A percentile compares a stretch with the other conserved stretches of the same genome.
Conservation (phyloP, 106 monocot genomes). For the Dendrobium catenatum region DNA sequence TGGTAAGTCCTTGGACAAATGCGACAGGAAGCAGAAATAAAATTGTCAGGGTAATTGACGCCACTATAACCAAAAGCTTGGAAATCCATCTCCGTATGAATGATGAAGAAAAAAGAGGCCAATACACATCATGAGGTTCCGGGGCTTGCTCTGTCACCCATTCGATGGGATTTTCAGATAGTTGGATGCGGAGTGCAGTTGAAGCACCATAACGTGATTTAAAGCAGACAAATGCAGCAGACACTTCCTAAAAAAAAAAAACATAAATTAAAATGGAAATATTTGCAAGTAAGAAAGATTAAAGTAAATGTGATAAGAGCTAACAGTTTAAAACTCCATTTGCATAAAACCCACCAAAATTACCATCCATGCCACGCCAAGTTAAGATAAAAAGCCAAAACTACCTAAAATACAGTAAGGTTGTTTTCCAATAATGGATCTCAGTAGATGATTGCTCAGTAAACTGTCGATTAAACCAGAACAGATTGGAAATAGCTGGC, state of each 20-base stretch:
- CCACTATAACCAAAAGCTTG: slow-evolving; percentile 65
- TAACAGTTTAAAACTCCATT: not conserved
- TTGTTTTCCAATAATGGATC: not conserved
- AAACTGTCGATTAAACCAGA: no score
- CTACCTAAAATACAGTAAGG: not conserved
- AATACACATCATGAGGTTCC: slow-evolving; percentile 91
- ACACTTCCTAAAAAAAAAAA: slow-evolving; percentile 53
- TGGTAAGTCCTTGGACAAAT: slow-evolving; percentile 89
- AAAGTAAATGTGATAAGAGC: not conserved
- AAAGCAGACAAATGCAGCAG: slow-evolving; percentile 95
- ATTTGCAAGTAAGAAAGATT: not conserved
- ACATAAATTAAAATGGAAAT: slow-evolving; percentile 5
- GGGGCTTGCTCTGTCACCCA: slow-evolving; percentile 95
- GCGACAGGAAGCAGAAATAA: slow-evolving; percentile 72
- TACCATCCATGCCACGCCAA: not conserved
- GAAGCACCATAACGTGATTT: slow-evolving; percentile 82
- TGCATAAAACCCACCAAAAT: not conserved
- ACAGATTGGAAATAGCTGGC: not conserved
- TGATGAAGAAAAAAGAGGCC: slow-evolving; percentile 91
- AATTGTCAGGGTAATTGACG: slow-evolving; percentile 61
- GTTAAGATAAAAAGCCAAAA: not conserved
- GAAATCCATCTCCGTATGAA: slow-evolving; percentile 83
- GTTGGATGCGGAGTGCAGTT: slow-evolving; percentile 48
- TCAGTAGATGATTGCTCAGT: not conserved
- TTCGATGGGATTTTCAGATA: slow-evolving; percentile 63